phyloP scores from a whole-genome alignment of 2,329 filamentous ascomycete species.

The Cordyceps militaris region DNA sequence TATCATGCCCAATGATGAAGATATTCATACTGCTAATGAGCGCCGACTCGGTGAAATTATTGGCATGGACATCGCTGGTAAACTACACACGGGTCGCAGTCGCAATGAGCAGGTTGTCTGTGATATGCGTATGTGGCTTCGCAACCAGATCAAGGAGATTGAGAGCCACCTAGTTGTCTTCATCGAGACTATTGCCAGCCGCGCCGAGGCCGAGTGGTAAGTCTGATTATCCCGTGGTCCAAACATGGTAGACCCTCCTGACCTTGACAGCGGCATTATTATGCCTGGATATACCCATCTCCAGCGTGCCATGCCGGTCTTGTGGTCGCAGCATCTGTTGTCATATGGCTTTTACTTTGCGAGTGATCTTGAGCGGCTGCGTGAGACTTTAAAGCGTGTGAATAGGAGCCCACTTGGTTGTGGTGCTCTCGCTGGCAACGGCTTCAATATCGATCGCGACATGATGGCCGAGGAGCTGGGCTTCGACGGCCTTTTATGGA shows the following conservation, averaged over 20 bases:
- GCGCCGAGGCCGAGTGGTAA: too few species aligned
- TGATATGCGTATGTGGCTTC: conserved; percentile 66
- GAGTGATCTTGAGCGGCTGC: conserved; percentile 60
- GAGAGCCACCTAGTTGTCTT: too few species aligned
- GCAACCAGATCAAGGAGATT: conserved; percentile 63
- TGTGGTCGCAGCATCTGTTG: conserved; percentile 70
- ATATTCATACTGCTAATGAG: conserved; percentile 50
- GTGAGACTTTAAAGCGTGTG: conserved; percentile 58
- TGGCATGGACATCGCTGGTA: conserved; percentile 64
- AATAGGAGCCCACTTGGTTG: conserved; percentile 60
- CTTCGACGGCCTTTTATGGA: too few species aligned
- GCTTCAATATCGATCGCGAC: conserved; percentile 65
- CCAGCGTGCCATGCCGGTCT: conserved; percentile 64
- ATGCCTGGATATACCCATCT: conserved; percentile 76
- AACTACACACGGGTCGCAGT: conserved; percentile 64
- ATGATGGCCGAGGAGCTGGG: conserved; percentile 46
- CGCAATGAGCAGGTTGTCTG: conserved; percentile 70
- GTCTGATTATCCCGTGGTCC: conserved; percentile 44
- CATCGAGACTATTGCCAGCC: too few species aligned
- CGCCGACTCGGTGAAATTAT: conserved; percentile 60
- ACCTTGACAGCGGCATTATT: too few species aligned
- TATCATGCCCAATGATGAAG: conserved; percentile 29
- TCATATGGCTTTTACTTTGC: conserved; percentile 60
- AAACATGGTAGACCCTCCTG: conserved; percentile 44
- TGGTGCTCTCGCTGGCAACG: conserved; percentile 68